phyloP scores from a whole-genome alignment of 2,329 filamentous ascomycete species.

The Cladosporium sp. region DNA sequence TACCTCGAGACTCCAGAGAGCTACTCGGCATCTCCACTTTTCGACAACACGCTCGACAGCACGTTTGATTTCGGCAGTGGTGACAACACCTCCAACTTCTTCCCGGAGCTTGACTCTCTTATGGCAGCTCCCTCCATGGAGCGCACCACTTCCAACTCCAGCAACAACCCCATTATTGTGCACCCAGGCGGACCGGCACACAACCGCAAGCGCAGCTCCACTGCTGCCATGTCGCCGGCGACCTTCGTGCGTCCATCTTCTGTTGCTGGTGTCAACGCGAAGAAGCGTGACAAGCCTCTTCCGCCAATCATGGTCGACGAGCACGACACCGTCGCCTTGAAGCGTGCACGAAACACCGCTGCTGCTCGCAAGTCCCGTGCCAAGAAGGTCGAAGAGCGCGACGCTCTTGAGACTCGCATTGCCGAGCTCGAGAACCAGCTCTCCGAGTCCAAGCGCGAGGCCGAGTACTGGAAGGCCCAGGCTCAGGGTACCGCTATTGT shows the following conservation, averaged over 20 bases:
- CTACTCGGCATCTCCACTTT: conserved; percentile 76
- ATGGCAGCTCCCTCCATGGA: conserved; percentile 34
- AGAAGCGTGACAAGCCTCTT: conserved; percentile 76
- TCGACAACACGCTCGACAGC: conserved; percentile 47
- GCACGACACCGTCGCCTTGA: conserved; percentile 72
- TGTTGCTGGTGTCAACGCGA: conserved; percentile 64
- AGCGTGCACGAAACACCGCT: conserved; percentile 89
- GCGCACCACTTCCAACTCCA: conserved; percentile 35
- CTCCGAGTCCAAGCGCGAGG: conserved; percentile 16
- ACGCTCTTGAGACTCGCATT: conserved; percentile 71
- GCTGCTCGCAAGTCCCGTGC: conserved; percentile 90
- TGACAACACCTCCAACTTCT: conserved; percentile 44
- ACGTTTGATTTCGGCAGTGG: conserved; percentile 62
- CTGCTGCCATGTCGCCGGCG: conserved; percentile 40
- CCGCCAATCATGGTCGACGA: conserved; percentile 75
- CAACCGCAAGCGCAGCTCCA: conserved; percentile 32
- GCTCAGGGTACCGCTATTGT: conserved; percentile 9
- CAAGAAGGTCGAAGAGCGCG: conserved; percentile 73
- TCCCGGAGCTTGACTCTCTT: conserved; percentile 49
- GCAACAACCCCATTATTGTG: conserved; percentile 33
- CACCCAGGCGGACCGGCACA: conserved; percentile 32
- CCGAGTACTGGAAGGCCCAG: conserved; percentile 15
- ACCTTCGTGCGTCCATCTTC: conserved; percentile 58
- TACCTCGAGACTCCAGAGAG: conserved; percentile 73
- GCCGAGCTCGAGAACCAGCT: conserved; percentile 41